Evolutionary conservation across 2,329 filamentous ascomycete genomes (phyloP), one percentile per base, ranked within the genome.

Genomic region (Fusarium foetens): DNA sequence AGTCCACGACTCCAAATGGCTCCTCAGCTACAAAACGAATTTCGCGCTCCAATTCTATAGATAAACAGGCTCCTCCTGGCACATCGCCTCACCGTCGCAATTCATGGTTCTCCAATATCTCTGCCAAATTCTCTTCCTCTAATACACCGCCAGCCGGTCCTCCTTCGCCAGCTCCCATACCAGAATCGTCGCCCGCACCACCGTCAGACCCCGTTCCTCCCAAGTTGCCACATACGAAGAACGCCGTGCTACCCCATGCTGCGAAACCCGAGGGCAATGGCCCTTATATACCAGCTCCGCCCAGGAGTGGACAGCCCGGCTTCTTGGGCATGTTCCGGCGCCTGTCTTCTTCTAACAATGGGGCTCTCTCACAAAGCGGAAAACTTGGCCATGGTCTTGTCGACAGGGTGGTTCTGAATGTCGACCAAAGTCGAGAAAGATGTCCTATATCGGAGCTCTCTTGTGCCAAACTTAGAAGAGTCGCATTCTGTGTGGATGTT

Each of bases 401-500:
- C 57, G 92, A 95, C 76, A 89, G 96, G 53, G 90, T 86, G 72
- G 87, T 97, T 12, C 84, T 98, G 84, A 99, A 99, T 78, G 87
- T 98, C 48, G 94, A 98, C 79, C 90, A 85, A 13, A 88, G 92
- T 73, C 89, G 96, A 45, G 91, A 95, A 78, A 86, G 96, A 71
- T 97, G 94, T 80, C 87, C 89, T 29, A 90, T 98, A 35, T 85
- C 89, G 8, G 95, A 97, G 73, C 85, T 99, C 51, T 91, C 94
- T 73, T 90, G 92, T 76, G 89, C 90, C 53, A 97, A 96, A 80
- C 82, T 99, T 66, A 89, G 94, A 59, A 90, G 94, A 58, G 96
- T 99, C 1, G 93, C 95, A 0, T 99, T 99, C 78, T 97, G 94
- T 75, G 96, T 99, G 6, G 96, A 99, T 78, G 95, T 99, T 8